phyloP scores from a whole-genome alignment of 352 stramenopile species.

The Phytophthora europaea region DNA sequence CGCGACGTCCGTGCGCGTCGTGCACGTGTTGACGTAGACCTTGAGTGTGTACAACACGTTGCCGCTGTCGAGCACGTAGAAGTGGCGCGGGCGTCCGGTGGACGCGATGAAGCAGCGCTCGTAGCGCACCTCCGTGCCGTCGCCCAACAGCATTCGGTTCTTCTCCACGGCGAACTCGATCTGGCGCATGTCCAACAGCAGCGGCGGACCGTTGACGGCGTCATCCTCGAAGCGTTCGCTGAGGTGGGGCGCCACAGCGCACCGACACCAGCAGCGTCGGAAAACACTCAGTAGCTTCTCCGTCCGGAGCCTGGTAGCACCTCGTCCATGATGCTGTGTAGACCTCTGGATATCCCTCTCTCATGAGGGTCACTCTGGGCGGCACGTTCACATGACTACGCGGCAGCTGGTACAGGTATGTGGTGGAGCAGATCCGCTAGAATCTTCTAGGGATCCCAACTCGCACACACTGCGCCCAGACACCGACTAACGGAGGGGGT shows the following conservation, averaged over 20 bases:
- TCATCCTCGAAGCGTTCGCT: slow-evolving; percentile 84
- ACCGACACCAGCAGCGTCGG: too few species aligned
- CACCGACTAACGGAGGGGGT: too few species aligned
- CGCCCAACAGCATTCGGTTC: slow-evolving; percentile 83
- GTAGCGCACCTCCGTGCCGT: slow-evolving; percentile 86
- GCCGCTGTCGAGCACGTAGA: slow-evolving; percentile 91
- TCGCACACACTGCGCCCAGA: too few species aligned
- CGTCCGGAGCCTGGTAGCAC: too few species aligned
- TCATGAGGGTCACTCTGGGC: too few species aligned
- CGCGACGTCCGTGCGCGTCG: slow-evolving; percentile 83
- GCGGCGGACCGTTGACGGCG: slow-evolving; percentile 10
- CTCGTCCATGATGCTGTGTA: too few species aligned
- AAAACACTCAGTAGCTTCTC: too few species aligned
- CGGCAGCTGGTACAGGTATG: too few species aligned
- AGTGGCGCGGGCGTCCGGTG: slow-evolving; percentile 80
- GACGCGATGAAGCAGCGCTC: slow-evolving; percentile 91
- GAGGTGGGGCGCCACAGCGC: slow-evolving; percentile 59
- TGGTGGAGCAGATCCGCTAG: too few species aligned
- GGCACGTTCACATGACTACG: too few species aligned
- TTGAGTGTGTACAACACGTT: slow-evolving; percentile 85
- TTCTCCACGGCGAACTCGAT: slow-evolving; percentile 90
- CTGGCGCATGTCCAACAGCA: slow-evolving; percentile 80
- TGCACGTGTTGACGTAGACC: slow-evolving; percentile 90
- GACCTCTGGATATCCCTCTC: too few species aligned
- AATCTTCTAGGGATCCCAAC: too few species aligned